Evolutionary conservation across 164 flowering plant genomes (phyloP).

Genomic region (Vitis cinerea): DNA sequence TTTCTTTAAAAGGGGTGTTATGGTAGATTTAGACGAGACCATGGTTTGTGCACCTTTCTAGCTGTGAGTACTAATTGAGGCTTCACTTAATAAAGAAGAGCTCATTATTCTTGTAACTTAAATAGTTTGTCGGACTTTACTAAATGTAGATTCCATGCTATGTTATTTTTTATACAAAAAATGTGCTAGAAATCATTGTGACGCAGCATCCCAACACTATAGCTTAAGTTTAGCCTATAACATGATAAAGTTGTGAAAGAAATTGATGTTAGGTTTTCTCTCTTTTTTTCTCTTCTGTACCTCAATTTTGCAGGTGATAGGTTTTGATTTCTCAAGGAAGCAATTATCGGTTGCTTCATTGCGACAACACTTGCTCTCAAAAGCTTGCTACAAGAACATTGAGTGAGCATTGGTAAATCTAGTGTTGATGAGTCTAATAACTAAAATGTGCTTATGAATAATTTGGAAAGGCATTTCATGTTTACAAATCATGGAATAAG

Average conservation of each 20-base stretch:
- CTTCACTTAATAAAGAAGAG: no score
- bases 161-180: no score
- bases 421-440: not conserved
- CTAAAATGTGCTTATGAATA: not conserved
- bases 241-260: not conserved
- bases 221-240: not conserved
- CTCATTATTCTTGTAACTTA: no score
- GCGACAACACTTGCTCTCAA: conserved; percentile 48
- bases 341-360: conserved; percentile 70
- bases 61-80: no score
- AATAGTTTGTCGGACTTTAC: no score
- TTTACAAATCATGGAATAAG: not conserved
- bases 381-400: conserved; percentile 66
- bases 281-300: not conserved
- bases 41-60: no score
- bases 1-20: no score
- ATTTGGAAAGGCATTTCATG: not conserved
- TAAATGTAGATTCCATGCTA: no score
- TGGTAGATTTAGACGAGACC: no score
- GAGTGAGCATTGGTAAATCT: conserved; percentile 83
- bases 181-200: no score
- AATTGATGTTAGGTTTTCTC: not conserved
- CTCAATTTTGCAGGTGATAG: conserved; percentile 58
- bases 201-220: no score
- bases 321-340: conserved; percentile 83